Evolutionary conservation across 108 stramenopile genomes (phyloP), one percentile per base, ranked within the genome.

Genomic region (Hondaea fermentalgiana): DNA sequence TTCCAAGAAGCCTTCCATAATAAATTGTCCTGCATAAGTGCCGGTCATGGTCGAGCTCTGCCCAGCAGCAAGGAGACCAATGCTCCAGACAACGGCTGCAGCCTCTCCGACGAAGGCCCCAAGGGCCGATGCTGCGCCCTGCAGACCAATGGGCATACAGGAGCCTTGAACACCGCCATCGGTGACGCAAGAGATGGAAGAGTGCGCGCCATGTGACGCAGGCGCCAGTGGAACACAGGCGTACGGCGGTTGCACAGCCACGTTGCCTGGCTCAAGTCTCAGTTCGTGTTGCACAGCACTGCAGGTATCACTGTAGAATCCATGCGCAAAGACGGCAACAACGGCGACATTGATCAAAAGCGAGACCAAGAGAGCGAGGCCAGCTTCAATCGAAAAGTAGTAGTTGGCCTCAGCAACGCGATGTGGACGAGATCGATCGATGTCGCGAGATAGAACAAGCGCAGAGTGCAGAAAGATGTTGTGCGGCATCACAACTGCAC

Each of bases 401-500:
- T 90, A 91, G n/a, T 94, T 95, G 10, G 96, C 96, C 72, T 92
- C 59, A n/a, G 91, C 59, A 28, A 95, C 87, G 23, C 90, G 91
- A 25, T 89, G 90, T 5, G 89, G 87, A 28, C 64, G 87, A 44
- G 89, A 88, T 12, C 92, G 89, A 71, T 95, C 91, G 4, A 94
- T 72, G 23, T 92, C 64, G 10, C 95, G 88, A 5, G 90, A 90
- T 64, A 95, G 95, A 4, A 95, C 92, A 0, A 95, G 94, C 29
- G 95, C 96, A 10, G 95, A 95, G 90, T 96, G 96, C 4, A 96
- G 92, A 76, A 95, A 96, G 5, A 96, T 87, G 88, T 96, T 96
- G 91, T 96, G 96, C 1, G 96, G 96, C 96, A 96, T 96, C 88
- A 96, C 95, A 6, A 96, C 95, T 0, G 94, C 93, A 59, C 95